Conservation (phyloP, 2,329 filamentous ascomycete species). For the Pseudopithomyces chartarum region DNA sequence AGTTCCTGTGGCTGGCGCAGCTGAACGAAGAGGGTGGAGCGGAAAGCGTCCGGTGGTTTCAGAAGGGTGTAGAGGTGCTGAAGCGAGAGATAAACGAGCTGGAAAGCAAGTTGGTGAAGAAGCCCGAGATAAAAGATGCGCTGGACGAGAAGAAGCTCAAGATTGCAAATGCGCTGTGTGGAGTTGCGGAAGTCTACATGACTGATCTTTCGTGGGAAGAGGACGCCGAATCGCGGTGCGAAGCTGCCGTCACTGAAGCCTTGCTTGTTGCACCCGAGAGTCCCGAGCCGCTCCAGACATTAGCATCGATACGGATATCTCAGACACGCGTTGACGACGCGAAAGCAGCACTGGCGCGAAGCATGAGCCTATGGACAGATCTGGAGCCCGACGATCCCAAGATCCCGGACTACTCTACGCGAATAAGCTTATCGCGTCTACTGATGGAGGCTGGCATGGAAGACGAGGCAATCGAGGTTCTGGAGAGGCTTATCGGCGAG, state of each 20-base stretch:
- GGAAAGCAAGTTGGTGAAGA: conserved; percentile 51
- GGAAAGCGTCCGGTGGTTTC: conserved; percentile 66
- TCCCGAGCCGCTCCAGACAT: conserved; percentile 90
- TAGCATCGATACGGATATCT: conserved; percentile 92
- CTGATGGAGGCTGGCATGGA: conserved; percentile 91
- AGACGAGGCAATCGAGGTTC: conserved; percentile 79
- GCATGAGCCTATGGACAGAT: conserved; percentile 82
- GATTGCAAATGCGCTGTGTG: conserved; percentile 89
- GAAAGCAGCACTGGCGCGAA: conserved; percentile 74
- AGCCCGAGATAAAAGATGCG: conserved; percentile 37
- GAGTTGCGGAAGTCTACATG: conserved; percentile 97
- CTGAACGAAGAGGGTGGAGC: conserved; percentile 69
- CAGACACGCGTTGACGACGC: conserved; percentile 82
- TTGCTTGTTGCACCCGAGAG: conserved; percentile 80
- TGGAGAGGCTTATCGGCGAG: conserved; percentile 82
- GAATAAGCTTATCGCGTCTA: conserved; percentile 81
- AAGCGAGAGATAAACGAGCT: conserved; percentile 71
- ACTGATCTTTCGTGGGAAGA: conserved; percentile 92
- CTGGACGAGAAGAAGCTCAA: conserved; percentile 76
- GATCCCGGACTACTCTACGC: conserved; percentile 83
- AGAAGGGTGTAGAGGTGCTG: conserved; percentile 72
- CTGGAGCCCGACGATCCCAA: conserved; percentile 71
- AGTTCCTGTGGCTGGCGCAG: conserved; percentile 94
- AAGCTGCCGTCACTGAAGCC: conserved; percentile 87
- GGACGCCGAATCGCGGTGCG: conserved; percentile 87